These are phyloP conservation scores for Citrus inodora DNA, from an alignment of 345 rosid genomes.

Conservation along the genomic window DNA sequence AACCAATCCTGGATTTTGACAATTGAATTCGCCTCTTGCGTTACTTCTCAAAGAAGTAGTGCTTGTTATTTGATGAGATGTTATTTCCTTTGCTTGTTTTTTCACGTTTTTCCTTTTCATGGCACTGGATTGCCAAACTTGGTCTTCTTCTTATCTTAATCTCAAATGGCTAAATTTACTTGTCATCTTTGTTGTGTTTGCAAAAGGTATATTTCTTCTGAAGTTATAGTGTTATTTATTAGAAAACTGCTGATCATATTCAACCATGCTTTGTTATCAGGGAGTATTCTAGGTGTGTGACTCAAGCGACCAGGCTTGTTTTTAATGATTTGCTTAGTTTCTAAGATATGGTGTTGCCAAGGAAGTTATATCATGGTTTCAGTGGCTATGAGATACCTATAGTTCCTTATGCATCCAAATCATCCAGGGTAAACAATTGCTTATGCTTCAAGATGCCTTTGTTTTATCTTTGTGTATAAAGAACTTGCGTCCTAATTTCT, in stretches of 20 bases:
- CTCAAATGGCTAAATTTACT: background rate
- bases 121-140: background rate
- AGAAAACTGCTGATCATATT: background rate
- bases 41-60: background rate
- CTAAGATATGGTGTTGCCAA: slow-evolving; percentile 75
- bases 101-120: background rate
- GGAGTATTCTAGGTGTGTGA: background rate
- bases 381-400: slow-evolving; percentile 78
- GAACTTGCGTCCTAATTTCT: background rate
- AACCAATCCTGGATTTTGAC: background rate
- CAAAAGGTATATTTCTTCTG: background rate
- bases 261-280: background rate
- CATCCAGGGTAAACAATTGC: slow-evolving; percentile 58
- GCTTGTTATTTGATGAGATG: background rate
- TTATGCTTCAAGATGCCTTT: background rate
- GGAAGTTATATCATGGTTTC: slow-evolving; percentile 81
- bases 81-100: background rate
- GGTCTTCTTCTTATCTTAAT: background rate
- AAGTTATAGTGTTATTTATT: background rate
- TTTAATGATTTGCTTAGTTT: slow-evolving; percentile 24
- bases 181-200: background rate
- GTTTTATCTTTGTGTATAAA: background rate
- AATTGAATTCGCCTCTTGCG: background rate
- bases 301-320: background rate
- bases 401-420: slow-evolving; percentile 84